Percentiles rank a stretch among this genome's conserved stretches.
Evolutionary conservation across 495 filamentous ascomycete species (phyloP).

Genomic region (Oleoguttula mirabilis): DNA sequence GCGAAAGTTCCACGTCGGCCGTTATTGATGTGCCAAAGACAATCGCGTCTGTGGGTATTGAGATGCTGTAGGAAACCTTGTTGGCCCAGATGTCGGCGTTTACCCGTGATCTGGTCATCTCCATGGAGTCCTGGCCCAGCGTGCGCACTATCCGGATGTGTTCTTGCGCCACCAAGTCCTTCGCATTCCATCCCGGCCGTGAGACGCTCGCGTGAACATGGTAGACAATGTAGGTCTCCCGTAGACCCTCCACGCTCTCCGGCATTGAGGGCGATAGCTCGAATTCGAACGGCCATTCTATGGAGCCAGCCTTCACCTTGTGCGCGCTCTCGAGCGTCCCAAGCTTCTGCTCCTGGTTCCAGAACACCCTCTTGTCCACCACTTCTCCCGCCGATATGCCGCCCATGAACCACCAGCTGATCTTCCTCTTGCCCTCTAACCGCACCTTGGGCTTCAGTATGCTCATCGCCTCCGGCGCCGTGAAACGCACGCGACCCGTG

Average conservation of each 20-base stretch:
- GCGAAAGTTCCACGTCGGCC: constrained; percentile 67
- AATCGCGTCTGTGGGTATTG: constrained; percentile 77
- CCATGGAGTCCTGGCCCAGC: constrained; percentile 64
- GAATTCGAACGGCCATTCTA: constrained; percentile 83
- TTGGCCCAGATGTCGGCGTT: constrained; percentile 83
- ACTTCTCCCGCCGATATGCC: constrained; percentile 23
- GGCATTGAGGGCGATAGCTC: constrained; percentile 61
- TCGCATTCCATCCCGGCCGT: constrained; percentile 57
- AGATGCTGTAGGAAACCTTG: constrained; percentile 86
- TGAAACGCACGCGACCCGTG: constrained; percentile 29
- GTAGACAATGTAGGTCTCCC: constrained; percentile 71
- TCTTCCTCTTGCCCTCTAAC: constrained; percentile 27
- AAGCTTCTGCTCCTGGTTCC: constrained; percentile 23
- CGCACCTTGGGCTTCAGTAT: constrained; percentile 27
- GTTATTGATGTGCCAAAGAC: constrained; percentile 76
- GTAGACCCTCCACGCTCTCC: constrained; percentile 81
- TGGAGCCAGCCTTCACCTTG: constrained; percentile 61
- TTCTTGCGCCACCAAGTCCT: constrained; percentile 65
- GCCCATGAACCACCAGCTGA: constrained; percentile 25
- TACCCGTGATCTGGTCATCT: constrained; percentile 30
- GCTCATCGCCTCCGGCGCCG: constrained; percentile 24
- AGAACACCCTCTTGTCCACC: constrained; percentile 23
- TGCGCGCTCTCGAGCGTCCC: constrained; percentile 39
- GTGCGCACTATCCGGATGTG: constrained; percentile 82
- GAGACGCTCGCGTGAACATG: constrained; percentile 78